Percentiles rank a stretch among this genome's conserved stretches.
phyloP scores from a whole-genome alignment of 768 basidiomycete genomes.

The Suillus alpinus region DNA sequence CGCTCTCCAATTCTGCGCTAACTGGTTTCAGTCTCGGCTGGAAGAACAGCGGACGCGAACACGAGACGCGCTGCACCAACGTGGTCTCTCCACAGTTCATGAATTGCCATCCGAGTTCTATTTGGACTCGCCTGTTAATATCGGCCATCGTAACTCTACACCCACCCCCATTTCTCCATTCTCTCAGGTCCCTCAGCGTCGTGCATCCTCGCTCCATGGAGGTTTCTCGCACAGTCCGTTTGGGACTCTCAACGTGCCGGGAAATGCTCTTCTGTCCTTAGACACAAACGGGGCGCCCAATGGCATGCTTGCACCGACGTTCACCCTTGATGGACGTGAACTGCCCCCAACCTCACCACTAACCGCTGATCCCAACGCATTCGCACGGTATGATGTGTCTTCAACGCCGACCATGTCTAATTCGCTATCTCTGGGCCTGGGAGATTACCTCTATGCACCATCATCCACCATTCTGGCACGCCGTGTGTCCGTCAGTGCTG shows the following conservation, averaged over 20 bases:
- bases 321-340: conserved; percentile 58
- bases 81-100: conserved; percentile 45
- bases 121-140: conserved; percentile 45
- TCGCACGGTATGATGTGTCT: conserved; percentile 48
- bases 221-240: conserved; percentile 67
- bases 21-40: conserved; percentile 89
- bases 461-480: conserved; percentile 81
- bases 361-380: conserved; percentile 44
- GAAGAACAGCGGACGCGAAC: conserved; percentile 80
- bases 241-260: conserved; percentile 76
- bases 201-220: conserved; percentile 51
- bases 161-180: conserved; percentile 54
- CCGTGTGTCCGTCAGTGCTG: conserved; percentile 92
- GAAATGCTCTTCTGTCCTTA: conserved; percentile 68
- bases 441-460: conserved; percentile 71
- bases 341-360: conserved; percentile 62
- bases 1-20: conserved; percentile 87
- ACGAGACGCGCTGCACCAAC: conserved; percentile 60
- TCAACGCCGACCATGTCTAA: conserved; percentile 43
- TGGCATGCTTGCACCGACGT: conserved; percentile 46
- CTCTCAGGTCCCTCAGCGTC: conserved; percentile 46
- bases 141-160: conserved; percentile 29
- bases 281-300: conserved; percentile 33
- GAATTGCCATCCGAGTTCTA: conserved; percentile 60
- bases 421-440: conserved; percentile 39